phyloP scores from a whole-genome alignment of 805 yeast species.

The Zygosaccharomyces bailii region DNA sequence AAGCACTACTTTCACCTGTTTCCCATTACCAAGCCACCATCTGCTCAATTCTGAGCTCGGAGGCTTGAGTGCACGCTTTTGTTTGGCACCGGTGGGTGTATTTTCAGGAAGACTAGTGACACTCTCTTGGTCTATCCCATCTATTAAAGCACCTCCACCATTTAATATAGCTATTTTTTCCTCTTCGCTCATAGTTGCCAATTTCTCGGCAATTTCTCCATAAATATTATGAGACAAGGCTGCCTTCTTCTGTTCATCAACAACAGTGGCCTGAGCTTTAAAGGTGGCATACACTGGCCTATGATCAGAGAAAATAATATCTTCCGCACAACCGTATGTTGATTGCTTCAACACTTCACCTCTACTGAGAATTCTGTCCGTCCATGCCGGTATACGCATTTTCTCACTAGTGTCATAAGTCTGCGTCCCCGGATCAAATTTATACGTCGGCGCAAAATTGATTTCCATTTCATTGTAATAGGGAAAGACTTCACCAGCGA shows the following conservation, averaged over 20 bases:
- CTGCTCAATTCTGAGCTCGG: conserved; percentile 79
- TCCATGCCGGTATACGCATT: conserved; percentile 95
- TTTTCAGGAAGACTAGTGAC: conserved; percentile 16
- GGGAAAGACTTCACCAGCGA: conserved; percentile 72
- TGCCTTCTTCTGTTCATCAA: conserved; percentile 55
- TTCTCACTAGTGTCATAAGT: conserved; percentile 87
- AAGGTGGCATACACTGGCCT: conserved; percentile 81
- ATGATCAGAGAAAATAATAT: conserved; percentile 77
- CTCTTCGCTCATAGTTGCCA: conserved; percentile 39
- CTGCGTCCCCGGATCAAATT: conserved; percentile 82
- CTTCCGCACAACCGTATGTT: conserved; percentile 55
- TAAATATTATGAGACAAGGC: conserved; percentile 53
- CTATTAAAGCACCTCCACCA: conserved; percentile 20
- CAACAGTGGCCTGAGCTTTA: conserved; percentile 56
- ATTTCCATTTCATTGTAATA: conserved; percentile 79
- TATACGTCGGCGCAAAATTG: conserved; percentile 85
- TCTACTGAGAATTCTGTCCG: conserved; percentile 78
- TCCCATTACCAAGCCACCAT: conserved; percentile 91
- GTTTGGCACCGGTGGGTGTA: conserved; percentile 16
- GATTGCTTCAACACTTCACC: conserved; percentile 57
- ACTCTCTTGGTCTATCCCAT: conserved; percentile 34
- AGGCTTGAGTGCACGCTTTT: conserved; percentile 57
- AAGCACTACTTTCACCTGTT: conserved; percentile 64
- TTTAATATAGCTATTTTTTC: conserved; percentile 53
- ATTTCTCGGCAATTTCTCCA: conserved; percentile 46